Evolutionary conservation across 768 basidiomycete species (phyloP).

Genomic region (Rhodotorula toruloides): DNA sequence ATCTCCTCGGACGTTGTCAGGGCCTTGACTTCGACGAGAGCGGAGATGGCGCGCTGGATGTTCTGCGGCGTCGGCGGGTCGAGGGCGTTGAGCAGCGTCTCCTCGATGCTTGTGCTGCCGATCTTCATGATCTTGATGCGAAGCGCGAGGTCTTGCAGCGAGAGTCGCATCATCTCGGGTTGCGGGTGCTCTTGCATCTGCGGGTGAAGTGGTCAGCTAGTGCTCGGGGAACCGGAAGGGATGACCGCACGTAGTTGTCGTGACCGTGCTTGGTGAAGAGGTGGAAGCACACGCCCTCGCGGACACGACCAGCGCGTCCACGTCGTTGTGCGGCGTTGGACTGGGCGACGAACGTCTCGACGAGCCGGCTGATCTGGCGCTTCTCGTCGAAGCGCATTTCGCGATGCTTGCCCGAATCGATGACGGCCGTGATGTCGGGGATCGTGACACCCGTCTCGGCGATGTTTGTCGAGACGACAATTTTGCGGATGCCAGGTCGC

Average conservation of each 20-base stretch:
- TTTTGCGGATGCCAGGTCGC: slow-evolving; percentile 73
- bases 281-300: slow-evolving; percentile 84
- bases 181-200: slow-evolving; percentile 84
- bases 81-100: slow-evolving; percentile 76
- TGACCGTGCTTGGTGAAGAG: slow-evolving; percentile 83
- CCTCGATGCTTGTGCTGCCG: slow-evolving; percentile 79
- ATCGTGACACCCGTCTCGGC: slow-evolving; percentile 98
- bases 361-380: slow-evolving; percentile 81
- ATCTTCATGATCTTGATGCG: slow-evolving; percentile 92
- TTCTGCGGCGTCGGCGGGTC: slow-evolving; percentile 84
- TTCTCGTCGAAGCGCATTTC: slow-evolving; percentile 99
- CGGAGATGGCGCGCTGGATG: slow-evolving; percentile 79
- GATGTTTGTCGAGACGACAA: slow-evolving; percentile 76
- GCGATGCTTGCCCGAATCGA: slow-evolving; percentile 86
- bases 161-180: slow-evolving; percentile 91
- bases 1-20: slow-evolving; percentile 81
- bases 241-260: slow-evolving; percentile 61
- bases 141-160: slow-evolving; percentile 81
- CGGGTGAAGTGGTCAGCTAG: background rate
- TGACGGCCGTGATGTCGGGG: slow-evolving; percentile 93
- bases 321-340: slow-evolving; percentile 52
- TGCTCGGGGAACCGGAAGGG: background rate
- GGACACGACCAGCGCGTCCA: slow-evolving; percentile 87
- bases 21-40: slow-evolving; percentile 83
- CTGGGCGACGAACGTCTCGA: slow-evolving; percentile 84